These are phyloP conservation scores for Solanum virginianum DNA, from an alignment of 257 asterid species.

Conservation along the genomic window DNA sequence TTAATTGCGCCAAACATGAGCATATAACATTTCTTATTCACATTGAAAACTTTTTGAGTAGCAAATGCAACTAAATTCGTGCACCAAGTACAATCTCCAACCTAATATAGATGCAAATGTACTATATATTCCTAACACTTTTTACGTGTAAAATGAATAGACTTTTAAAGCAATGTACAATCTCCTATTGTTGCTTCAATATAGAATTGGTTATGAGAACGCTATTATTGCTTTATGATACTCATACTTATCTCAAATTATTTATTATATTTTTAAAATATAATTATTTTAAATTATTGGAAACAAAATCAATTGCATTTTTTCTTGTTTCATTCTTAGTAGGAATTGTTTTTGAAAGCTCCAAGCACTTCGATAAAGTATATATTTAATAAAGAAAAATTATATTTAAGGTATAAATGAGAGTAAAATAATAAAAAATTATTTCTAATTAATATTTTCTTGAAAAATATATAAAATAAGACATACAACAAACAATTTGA, in stretches of 20 bases:
- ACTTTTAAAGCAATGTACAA: background rate
- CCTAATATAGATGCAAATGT: too few relatives aligned
- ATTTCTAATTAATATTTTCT: too few relatives aligned
- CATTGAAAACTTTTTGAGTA: background rate
- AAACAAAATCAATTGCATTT: too few relatives aligned
- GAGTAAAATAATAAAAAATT: too few relatives aligned
- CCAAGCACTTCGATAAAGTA: background rate
- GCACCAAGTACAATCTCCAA: too few relatives aligned
- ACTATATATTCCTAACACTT: background rate
- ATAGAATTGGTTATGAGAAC: background rate
- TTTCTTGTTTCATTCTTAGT: background rate
- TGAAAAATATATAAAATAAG: too few relatives aligned
- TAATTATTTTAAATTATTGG: too few relatives aligned
- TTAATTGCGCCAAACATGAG: too few relatives aligned
- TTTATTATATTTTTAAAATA: too few relatives aligned
- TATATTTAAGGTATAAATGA: background rate
- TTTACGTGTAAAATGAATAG: background rate
- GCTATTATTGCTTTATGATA: background rate
- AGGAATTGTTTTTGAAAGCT: background rate
- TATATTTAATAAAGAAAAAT: background rate
- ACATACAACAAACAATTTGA: too few relatives aligned
- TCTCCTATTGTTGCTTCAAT: background rate
- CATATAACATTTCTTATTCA: background rate
- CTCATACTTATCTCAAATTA: background rate
- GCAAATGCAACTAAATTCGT: background rate